Percentiles rank a stretch among this genome's conserved stretches.
Conservation (phyloP, 768 basidiomycete species). For the Hericium rajendrae region DNA sequence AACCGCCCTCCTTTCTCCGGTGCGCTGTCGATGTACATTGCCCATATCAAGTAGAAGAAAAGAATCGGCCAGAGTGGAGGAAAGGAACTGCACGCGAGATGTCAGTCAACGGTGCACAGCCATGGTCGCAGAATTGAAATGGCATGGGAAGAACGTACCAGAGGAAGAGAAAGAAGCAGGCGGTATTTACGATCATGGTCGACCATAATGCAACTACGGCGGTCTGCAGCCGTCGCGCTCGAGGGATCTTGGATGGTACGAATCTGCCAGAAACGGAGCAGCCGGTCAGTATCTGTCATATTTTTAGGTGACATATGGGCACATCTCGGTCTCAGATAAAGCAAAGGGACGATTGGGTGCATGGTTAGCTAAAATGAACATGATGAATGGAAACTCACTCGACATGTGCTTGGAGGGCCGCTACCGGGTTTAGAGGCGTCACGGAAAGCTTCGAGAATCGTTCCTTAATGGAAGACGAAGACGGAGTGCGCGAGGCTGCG, state of each 20-base stretch:
- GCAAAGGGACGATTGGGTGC: not conserved
- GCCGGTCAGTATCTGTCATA: not conserved
- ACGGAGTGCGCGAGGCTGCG: conserved; percentile 40
- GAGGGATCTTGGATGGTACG: conserved; percentile 79
- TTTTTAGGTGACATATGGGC: not conserved
- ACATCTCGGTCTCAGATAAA: not conserved
- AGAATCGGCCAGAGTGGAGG: conserved; percentile 86
- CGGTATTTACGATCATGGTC: conserved; percentile 59
- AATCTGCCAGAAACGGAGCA: conserved; percentile 38
- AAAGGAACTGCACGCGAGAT: conserved; percentile 50
- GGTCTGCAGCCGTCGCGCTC: conserved; percentile 81
- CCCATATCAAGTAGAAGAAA: conserved; percentile 71
- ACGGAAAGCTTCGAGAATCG: conserved; percentile 39
- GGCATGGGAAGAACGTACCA: conserved; percentile 44
- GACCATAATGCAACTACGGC: conserved; percentile 85
- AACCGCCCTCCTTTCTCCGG: conserved; percentile 66
- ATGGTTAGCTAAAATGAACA: not conserved
- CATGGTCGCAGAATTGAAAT: not conserved
- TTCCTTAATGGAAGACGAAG: conserved; percentile 53
- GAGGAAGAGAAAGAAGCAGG: conserved; percentile 64
- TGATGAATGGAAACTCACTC: conserved; percentile 37
- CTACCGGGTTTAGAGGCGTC: conserved; percentile 54
- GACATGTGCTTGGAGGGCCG: conserved; percentile 61
- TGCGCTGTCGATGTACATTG: conserved; percentile 61
- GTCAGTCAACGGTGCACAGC: not conserved